Conservation (phyloP, 306 rosid genomes). For the Pueraria montana region DNA sequence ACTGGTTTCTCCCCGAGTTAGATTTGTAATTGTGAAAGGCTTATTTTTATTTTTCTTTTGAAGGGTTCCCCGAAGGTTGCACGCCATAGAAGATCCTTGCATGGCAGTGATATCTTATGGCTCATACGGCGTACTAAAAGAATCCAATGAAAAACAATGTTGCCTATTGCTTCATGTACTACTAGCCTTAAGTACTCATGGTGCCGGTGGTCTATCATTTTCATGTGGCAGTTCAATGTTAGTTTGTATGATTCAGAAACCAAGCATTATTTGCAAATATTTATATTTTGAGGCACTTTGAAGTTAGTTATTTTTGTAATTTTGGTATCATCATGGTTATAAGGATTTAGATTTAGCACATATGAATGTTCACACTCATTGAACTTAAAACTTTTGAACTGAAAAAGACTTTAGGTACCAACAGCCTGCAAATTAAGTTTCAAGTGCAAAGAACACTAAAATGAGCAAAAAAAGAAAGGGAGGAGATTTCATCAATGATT, state of each 20-base stretch:
- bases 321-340: slow-evolving; percentile 23
- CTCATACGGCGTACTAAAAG: slow-evolving; percentile 66
- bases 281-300: slow-evolving; percentile 23
- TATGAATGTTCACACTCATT: not conserved
- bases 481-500: slow-evolving; percentile 8
- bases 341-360: slow-evolving; percentile 18
- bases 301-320: slow-evolving; percentile 11
- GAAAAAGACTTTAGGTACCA: slow-evolving; percentile 1
- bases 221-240: not conserved
- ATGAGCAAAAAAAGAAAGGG: not conserved
- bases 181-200: not conserved
- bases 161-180: not conserved
- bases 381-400: not conserved
- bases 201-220: not conserved
- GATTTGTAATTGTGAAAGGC: slow-evolving; percentile 31
- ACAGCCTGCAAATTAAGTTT: not conserved
- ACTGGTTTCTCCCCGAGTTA: not conserved
- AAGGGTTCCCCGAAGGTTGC: slow-evolving; percentile 63
- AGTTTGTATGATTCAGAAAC: slow-evolving; percentile 21
- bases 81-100: slow-evolving; percentile 67
- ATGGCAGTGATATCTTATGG: slow-evolving; percentile 68
- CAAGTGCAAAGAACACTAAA: slow-evolving; percentile 4
- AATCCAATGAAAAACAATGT: slow-evolving; percentile 32
- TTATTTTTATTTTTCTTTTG: slow-evolving; percentile 25
- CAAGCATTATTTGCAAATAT: slow-evolving; percentile 1